Evolutionary conservation across 352 stramenopile species (phyloP).

Genomic region (Phytophthora macrochlamydospora): DNA sequence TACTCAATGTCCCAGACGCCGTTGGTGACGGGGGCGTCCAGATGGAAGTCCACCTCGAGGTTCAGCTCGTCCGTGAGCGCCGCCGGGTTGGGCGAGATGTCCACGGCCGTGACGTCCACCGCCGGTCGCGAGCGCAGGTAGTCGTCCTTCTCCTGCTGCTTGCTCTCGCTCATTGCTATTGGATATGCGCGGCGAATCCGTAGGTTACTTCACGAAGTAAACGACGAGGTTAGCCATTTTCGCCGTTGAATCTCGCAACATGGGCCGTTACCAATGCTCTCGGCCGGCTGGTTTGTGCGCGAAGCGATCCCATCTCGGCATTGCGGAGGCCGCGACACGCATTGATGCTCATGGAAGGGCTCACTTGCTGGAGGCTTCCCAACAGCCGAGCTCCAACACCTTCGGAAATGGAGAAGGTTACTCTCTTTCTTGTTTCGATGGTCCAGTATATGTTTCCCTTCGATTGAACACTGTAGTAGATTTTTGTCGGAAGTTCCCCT

Average conservation of each 20-base stretch:
- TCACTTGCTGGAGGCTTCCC: too few species aligned
- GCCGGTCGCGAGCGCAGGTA: slow-evolving; percentile 50
- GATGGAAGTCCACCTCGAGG: slow-evolving; percentile 80
- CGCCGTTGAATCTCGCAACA: neutral
- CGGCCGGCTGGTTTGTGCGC: slow-evolving; percentile 9
- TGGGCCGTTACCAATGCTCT: slow-evolving; percentile 17
- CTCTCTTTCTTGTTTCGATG: too few species aligned
- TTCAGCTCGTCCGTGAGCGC: slow-evolving; percentile 76
- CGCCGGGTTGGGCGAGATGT: slow-evolving; percentile 85
- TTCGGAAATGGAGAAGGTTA: too few species aligned
- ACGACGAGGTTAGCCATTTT: neutral
- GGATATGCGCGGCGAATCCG: neutral
- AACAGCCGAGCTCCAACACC: too few species aligned
- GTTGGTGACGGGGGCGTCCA: slow-evolving; percentile 64
- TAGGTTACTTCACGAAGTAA: neutral
- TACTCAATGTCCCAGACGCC: slow-evolving; percentile 88
- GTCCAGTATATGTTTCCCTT: too few species aligned
- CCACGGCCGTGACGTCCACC: slow-evolving; percentile 76
- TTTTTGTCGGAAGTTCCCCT: too few species aligned
- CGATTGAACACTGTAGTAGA: too few species aligned
- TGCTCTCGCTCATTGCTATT: slow-evolving; percentile 74
- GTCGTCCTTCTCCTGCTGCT: slow-evolving; percentile 47
- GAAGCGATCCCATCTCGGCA: neutral
- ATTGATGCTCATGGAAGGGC: too few species aligned
- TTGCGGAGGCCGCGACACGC: too few species aligned